Evolutionary conservation across 768 basidiomycete genomes (phyloP).

Genomic region (Obba rivulosa): DNA sequence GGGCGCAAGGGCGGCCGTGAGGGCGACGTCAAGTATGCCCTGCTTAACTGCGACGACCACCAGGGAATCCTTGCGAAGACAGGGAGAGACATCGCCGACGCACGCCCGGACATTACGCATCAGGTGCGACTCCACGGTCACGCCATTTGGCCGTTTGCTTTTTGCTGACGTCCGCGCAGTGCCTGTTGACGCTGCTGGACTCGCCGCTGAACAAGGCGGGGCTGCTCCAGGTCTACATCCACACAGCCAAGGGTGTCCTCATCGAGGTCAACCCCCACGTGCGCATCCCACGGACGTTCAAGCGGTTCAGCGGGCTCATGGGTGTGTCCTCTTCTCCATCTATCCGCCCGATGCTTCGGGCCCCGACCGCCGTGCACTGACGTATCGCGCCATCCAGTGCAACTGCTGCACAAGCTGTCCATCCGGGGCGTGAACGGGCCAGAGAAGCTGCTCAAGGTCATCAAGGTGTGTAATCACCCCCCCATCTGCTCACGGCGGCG

Average conservation of each 20-base stretch:
- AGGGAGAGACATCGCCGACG: conserved; percentile 96
- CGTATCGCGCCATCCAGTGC: conserved; percentile 48
- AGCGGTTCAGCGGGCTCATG: conserved; percentile 98
- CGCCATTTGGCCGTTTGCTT: not conserved
- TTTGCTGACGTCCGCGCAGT: conserved; percentile 42
- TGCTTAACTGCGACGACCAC: conserved; percentile 98
- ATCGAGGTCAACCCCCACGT: conserved; percentile 99
- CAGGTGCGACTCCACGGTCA: conserved; percentile 53
- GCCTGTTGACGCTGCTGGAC: conserved; percentile 91
- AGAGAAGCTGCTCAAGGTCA: conserved; percentile 94
- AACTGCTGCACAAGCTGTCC: conserved; percentile 92
- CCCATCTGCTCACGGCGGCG: conserved; percentile 1
- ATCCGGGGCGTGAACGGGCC: conserved; percentile 96
- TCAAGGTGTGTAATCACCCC: conserved; percentile 58
- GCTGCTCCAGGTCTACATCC: conserved; percentile 93
- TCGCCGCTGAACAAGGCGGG: conserved; percentile 98
- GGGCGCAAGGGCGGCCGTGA: conserved; percentile 47
- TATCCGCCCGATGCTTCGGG: not conserved
- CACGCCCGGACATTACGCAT: conserved; percentile 98
- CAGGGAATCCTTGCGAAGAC: conserved; percentile 98
- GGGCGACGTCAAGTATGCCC: conserved; percentile 88
- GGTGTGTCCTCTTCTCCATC: conserved; percentile 41
- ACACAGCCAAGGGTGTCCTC: conserved; percentile 91
- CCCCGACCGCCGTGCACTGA: not conserved
- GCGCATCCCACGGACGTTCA: conserved; percentile 96